A percentile compares a stretch with the other conserved stretches of the same genome.
Conservation (phyloP, 2,329 filamentous ascomycete genomes). For the Aureobasidium sp. region DNA sequence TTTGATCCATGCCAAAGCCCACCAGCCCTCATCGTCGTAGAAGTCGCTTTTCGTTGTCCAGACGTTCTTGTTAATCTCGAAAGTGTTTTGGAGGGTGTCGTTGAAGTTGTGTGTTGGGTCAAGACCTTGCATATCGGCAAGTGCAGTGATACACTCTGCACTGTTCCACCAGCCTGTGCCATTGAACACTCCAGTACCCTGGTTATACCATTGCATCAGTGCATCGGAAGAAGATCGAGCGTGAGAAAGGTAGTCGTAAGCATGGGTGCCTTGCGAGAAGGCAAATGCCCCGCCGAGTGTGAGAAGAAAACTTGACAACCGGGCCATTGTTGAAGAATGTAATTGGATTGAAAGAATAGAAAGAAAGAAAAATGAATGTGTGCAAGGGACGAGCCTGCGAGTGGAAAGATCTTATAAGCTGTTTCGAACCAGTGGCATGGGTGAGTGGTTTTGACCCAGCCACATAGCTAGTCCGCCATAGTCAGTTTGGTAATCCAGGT, state of each 20-base stretch:
- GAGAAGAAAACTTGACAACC: not conserved
- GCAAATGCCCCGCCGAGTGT: not conserved
- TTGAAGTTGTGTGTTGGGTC: constrained; percentile 29
- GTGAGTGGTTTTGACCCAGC: not conserved
- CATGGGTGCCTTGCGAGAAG: not conserved
- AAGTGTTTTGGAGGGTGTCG: constrained; percentile 39
- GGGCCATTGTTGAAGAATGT: not conserved
- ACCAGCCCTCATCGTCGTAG: constrained; percentile 49
- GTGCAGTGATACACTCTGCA: constrained; percentile 57
- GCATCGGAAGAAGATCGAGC: constrained; percentile 22
- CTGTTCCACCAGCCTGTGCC: constrained; percentile 60
- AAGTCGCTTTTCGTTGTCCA: constrained; percentile 29
- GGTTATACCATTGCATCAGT: constrained; percentile 27
- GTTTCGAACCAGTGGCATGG: not conserved
- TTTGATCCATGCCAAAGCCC: constrained; percentile 46
- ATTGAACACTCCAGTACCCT: constrained; percentile 26
- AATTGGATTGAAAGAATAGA: not conserved
- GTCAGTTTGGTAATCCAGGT: not conserved
- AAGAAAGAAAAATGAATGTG: not conserved
- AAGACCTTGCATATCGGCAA: constrained; percentile 47
- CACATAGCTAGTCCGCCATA: not conserved
- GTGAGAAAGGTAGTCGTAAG: constrained; percentile 15
- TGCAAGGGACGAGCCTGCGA: not conserved
- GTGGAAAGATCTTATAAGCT: constrained; percentile 1
- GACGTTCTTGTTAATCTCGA: constrained; percentile 22